These are phyloP conservation scores for Aspergillus novofumigatus DNA, from an alignment of 2,329 filamentous ascomycete species.

Conservation along the genomic window DNA sequence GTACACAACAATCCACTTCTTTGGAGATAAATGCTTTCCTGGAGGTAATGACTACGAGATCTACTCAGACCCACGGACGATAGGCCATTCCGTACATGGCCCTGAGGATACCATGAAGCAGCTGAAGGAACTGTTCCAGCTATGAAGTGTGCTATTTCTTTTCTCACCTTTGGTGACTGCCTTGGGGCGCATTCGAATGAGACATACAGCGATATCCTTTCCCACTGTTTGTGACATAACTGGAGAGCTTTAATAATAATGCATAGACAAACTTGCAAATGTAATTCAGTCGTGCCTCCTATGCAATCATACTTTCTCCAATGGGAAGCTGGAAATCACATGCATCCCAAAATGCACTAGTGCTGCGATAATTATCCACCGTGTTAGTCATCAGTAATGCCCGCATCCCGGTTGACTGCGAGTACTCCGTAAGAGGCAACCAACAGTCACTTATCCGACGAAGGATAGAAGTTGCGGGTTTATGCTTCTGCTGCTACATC, in stretches of 20 bases:
- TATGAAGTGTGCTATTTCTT: conserved; percentile 40
- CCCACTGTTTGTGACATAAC: background rate
- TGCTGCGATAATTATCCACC: background rate
- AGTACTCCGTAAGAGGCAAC: background rate
- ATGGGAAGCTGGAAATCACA: background rate
- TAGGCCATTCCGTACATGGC: conserved; percentile 75
- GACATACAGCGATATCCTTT: background rate
- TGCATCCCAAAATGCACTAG: background rate
- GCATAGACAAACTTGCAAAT: background rate
- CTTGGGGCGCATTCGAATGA: background rate
- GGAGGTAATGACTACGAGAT: conserved; percentile 98
- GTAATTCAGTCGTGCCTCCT: background rate
- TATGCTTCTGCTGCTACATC: background rate
- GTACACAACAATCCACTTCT: conserved; percentile 93
- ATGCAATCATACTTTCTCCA: background rate
- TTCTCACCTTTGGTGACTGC: background rate
- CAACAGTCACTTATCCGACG: background rate
- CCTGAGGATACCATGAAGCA: conserved; percentile 79
- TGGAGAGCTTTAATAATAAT: background rate
- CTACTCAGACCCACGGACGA: conserved; percentile 73
- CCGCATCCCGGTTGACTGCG: background rate
- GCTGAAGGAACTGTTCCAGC: conserved; percentile 74
- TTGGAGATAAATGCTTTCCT: conserved; percentile 88
- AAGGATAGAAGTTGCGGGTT: background rate
- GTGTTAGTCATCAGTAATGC: conserved; percentile 4